Evolutionary conservation across 1,284 basidiomycete species (phyloP).

Genomic region (Ustilago loliicola): DNA sequence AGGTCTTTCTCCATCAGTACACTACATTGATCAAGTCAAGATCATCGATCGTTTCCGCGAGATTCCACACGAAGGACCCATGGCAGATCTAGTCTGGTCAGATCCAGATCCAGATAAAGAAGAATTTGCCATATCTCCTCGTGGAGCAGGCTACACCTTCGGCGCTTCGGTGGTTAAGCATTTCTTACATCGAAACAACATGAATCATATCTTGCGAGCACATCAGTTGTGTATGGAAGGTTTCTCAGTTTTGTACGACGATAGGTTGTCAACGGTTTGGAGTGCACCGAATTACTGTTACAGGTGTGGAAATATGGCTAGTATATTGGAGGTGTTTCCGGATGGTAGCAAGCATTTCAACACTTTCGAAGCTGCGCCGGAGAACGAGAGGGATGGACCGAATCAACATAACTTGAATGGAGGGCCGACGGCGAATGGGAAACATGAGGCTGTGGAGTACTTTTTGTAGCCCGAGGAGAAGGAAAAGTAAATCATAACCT

Average conservation of each 20-base stretch:
- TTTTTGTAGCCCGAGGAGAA: constrained; percentile 46
- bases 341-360: constrained; percentile 93
- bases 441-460: constrained; percentile 63
- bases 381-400: constrained; percentile 80
- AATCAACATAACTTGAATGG: constrained; percentile 54
- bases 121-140: constrained; percentile 97
- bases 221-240: constrained; percentile 99
- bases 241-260: constrained; percentile 92
- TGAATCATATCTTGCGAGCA: constrained; percentile 96
- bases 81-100: constrained; percentile 99
- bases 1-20: constrained; percentile 95
- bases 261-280: constrained; percentile 97
- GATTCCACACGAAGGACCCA: constrained; percentile 99
- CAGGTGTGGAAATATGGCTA: constrained; percentile 96
- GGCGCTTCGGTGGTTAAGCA: constrained; percentile 98
- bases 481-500: neutral
- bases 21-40: constrained; percentile 99
- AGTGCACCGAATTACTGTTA: constrained; percentile 98
- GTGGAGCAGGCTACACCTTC: constrained; percentile 98
- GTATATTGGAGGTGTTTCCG: constrained; percentile 94
- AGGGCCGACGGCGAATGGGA: constrained; percentile 34
- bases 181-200: constrained; percentile 88
- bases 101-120: constrained; percentile 99
- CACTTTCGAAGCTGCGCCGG: constrained; percentile 97
- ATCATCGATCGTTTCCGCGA: constrained; percentile 99